These are phyloP conservation scores for Hyphopichia khmerensis DNA, from an alignment of 1,139 yeast species.

Conservation along the genomic window DNA sequence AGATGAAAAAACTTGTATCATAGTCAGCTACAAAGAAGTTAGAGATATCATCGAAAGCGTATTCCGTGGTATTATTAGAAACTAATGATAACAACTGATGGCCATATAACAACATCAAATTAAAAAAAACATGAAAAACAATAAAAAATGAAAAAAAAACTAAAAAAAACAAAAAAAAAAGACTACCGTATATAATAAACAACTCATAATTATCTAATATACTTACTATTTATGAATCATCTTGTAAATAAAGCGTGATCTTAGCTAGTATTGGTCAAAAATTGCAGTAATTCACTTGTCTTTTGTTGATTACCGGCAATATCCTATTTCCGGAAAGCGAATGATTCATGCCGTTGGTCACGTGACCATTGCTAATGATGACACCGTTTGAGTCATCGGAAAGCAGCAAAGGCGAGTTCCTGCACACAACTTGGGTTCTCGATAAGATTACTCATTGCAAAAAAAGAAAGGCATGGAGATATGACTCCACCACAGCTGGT, in stretches of 20 bases:
- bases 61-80: constrained; percentile 28
- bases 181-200: too few species aligned
- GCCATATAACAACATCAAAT: neutral
- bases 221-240: too few species aligned
- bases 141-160: too few species aligned
- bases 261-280: too few species aligned
- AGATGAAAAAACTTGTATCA: constrained; percentile 79
- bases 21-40: constrained; percentile 77
- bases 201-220: too few species aligned
- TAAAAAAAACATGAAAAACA: neutral
- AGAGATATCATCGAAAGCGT: constrained; percentile 72
- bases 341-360: neutral
- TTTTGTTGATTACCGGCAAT: too few species aligned
- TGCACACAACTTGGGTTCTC: neutral
- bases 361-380: neutral
- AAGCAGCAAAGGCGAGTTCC: too few species aligned
- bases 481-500: neutral
- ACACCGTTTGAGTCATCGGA: too few species aligned
- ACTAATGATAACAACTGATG: too few species aligned
- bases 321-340: too few species aligned
- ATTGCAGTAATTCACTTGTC: too few species aligned
- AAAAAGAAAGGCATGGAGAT: neutral
- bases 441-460: neutral
- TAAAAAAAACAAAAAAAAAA: neutral
- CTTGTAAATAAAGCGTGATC: too few species aligned